A percentile compares a stretch with the other conserved stretches of the same genome.
Evolutionary conservation across 257 asterid species (phyloP).

Genomic region (Parsonsia alboflavescens): DNA sequence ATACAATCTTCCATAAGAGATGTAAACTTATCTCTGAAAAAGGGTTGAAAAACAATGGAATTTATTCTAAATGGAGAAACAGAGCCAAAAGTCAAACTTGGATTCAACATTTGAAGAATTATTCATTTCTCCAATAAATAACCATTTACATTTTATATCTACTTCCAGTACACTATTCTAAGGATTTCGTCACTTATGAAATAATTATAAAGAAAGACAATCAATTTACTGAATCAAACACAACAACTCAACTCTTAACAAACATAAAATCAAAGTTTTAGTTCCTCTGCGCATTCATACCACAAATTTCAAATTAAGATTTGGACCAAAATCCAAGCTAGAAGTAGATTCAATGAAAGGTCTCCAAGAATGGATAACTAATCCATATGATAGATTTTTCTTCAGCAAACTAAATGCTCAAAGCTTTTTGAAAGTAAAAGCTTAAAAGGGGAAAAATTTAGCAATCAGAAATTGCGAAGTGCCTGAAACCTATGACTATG

Average conservation of each 20-base stretch:
- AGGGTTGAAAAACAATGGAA: background rate
- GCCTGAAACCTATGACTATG: background rate
- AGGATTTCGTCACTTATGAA: too few species aligned
- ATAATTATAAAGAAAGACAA: background rate
- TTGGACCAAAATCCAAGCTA: background rate
- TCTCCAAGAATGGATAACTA: background rate
- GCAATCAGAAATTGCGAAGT: background rate
- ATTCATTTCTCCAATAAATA: too few species aligned
- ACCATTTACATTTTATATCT: background rate
- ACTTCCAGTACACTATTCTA: background rate
- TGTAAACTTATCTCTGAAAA: background rate
- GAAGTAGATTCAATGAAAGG: background rate
- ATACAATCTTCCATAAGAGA: background rate
- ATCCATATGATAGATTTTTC: background rate
- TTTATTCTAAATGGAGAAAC: background rate
- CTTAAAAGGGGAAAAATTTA: background rate
- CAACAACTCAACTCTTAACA: background rate
- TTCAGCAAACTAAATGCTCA: background rate
- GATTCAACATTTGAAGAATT: background rate
- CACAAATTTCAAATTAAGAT: background rate
- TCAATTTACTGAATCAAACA: background rate
- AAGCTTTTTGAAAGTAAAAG: background rate
- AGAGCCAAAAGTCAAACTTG: background rate
- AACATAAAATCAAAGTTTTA: background rate
- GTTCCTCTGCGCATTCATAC: background rate